Evolutionary conservation across 352 stramenopile genomes (phyloP).

Genomic region (Globisporangium spinosum): DNA sequence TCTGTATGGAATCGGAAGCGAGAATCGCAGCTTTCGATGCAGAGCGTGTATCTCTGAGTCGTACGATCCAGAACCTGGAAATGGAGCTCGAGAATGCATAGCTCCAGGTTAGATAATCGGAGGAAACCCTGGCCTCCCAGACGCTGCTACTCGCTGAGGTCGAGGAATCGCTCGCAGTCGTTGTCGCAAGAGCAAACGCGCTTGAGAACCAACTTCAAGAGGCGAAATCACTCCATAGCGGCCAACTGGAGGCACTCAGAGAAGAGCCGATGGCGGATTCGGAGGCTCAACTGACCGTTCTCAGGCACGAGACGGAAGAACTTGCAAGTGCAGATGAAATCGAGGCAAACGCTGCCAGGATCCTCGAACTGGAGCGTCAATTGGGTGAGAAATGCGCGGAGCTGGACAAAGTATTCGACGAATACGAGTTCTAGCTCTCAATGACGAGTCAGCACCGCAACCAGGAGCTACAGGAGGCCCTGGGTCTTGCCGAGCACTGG

Average conservation of each 20-base stretch:
- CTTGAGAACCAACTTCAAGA: conserved; percentile 9
- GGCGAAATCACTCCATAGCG: neutral
- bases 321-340: neutral
- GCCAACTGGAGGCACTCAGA: neutral
- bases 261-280: neutral
- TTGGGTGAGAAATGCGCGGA: conserved; percentile 1
- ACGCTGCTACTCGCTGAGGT: conserved; percentile 5
- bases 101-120: neutral
- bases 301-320: neutral
- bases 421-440: neutral
- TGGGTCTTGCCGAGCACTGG: neutral
- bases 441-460: neutral
- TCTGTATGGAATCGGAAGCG: neutral
- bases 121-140: conserved; percentile 8
- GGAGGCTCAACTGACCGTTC: neutral
- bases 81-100: neutral
- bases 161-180: neutral
- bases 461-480: neutral
- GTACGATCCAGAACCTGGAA: neutral
- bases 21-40: neutral
- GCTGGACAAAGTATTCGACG: neutral
- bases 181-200: neutral
- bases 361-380: neutral
- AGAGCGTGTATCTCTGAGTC: neutral
- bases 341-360: neutral